Evolutionary conservation across 768 basidiomycete genomes (phyloP), one percentile per base, ranked within the genome.

Genomic region (Lactarius sp.): DNA sequence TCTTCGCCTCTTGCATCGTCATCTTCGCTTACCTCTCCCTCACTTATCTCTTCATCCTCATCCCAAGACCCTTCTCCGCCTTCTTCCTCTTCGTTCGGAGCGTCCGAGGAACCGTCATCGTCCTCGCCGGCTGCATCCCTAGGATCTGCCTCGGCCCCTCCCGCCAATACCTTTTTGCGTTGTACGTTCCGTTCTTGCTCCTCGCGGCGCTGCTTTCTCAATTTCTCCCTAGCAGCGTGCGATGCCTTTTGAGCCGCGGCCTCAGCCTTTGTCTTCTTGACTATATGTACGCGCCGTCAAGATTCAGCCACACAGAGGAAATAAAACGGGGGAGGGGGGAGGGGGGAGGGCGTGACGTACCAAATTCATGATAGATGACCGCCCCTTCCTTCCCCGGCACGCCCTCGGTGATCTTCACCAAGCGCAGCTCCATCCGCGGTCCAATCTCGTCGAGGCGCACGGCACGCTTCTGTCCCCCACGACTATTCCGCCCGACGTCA

Each of bases 341-440:
- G 22, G 22, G 2, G 22, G 22, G 22, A 2, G 22, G 22, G 22
- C 22, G 22, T 2, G 22, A 27, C 22, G 22, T 9, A 94, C 96
- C 89, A 70, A 97, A 90, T 76, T 92, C 87, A 73, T 99, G 97
- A 78, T 90, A 97, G 46, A 99, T 87, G 1, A 98, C 92, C 66
- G 83, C 85, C 6, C 97, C 93, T 74, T 96, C 93, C 69, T 87
- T 95, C 14, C 95, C 97, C 5, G 95, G 94, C 18, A 91, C 78
- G 27, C 97, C 96, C 73, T 98, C 96, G 18, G 87, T 84, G 62
- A 99, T 94, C 79, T 99, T 99, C 69, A 98, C 85, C 69, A 99
- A 76, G 66, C 83, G 82, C 68, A 98, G 76, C 75, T 99, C 97
- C 86, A 99, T 88, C 71, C 97, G 80, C 46, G 97, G 97, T 1